Base-by-base conservation (phyloP, 2,329 filamentous ascomycete species). In the Gremmenia infestans region DNA sequence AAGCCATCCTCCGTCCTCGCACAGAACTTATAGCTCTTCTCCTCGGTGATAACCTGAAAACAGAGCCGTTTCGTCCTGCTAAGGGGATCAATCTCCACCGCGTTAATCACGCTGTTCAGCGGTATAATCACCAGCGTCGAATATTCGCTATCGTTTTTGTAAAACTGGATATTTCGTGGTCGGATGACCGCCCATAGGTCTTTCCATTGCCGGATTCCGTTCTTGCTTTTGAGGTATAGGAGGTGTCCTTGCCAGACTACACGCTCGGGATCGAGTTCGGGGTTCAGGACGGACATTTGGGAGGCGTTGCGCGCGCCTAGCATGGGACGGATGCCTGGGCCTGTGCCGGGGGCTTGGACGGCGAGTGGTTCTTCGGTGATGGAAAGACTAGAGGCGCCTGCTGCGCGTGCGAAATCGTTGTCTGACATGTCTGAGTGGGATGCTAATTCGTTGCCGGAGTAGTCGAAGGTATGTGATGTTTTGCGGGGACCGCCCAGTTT, bases 231-330 rank as follows among this genome's bases (percentile, higher is more conserved):
- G 55, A 97, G 81, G 59, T 91, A 85, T 71, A 89, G 88, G 35
- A 97, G 82, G 79, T 91, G 92, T 51, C 93, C 92, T 69, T 97
- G 91, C 81, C 89, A 96, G 46, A 97, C 82, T n/a, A 97, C 87
- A 25, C 92, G 87, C 70, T 96, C 92, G 0, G 87, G 85, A 60
- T 94, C 90, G 54, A 80, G 76, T 53, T 87, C 79, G 9, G 54
- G 40, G 57, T 75, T 74, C 62, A 76, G 71, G 52, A 78, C 82
- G 64, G 85, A 87, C 51, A 80, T 72, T 66, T 89, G 86, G 69
- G 83, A 88, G 8, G 76, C 68, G 52, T 86, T 88, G 47, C 81
- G 78, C 50, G 72, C 71, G 40, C 67, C 72, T 12, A 74, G 57
- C 48, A 70, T 71, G 39, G 73, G 71, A 36, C 69, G 68, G 28